These are phyloP conservation scores for Leucosporidium scottii DNA, from an alignment of 768 basidiomycete genomes.

Conservation along the genomic window DNA sequence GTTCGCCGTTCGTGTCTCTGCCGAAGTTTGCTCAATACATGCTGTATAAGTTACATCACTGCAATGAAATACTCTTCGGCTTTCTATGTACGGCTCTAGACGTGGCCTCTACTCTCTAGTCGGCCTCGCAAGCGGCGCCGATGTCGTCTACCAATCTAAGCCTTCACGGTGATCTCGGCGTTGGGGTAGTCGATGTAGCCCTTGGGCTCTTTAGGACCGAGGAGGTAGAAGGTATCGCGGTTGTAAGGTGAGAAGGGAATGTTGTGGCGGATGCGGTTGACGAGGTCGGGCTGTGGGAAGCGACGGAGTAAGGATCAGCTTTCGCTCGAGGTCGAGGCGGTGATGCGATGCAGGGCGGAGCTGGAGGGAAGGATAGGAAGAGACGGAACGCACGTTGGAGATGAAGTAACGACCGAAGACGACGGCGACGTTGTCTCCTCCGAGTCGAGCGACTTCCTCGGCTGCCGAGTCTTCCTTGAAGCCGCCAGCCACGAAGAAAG, in stretches of 20 bases:
- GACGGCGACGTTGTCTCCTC: conserved; percentile 17
- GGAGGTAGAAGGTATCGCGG: conserved; percentile 28
- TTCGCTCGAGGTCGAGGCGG: too few species aligned
- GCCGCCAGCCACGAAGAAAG: conserved; percentile 31
- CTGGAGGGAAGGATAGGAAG: neutral
- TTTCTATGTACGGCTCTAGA: too few species aligned
- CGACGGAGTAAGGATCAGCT: too few species aligned
- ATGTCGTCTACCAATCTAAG: too few species aligned
- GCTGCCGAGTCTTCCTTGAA: conserved; percentile 16
- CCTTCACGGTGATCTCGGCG: too few species aligned
- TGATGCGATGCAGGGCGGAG: neutral
- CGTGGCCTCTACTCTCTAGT: too few species aligned
- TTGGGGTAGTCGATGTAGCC: conserved; percentile 11
- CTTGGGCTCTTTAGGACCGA: conserved; percentile 13
- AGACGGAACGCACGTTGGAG: conserved; percentile 10
- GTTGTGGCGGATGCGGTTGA: conserved; percentile 10
- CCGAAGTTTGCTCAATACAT: too few species aligned
- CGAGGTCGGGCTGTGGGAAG: conserved; percentile 20
- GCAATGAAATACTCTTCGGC: too few species aligned
- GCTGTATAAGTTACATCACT: too few species aligned
- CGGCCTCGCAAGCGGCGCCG: too few species aligned
- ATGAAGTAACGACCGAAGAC: conserved; percentile 33
- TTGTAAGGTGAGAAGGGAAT: conserved; percentile 22
- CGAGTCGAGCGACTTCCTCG: neutral
- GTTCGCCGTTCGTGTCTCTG: too few species aligned